These are phyloP conservation scores for Podaxis sp. DNA, from an alignment of 768 basidiomycete genomes.

Conservation along the genomic window DNA sequence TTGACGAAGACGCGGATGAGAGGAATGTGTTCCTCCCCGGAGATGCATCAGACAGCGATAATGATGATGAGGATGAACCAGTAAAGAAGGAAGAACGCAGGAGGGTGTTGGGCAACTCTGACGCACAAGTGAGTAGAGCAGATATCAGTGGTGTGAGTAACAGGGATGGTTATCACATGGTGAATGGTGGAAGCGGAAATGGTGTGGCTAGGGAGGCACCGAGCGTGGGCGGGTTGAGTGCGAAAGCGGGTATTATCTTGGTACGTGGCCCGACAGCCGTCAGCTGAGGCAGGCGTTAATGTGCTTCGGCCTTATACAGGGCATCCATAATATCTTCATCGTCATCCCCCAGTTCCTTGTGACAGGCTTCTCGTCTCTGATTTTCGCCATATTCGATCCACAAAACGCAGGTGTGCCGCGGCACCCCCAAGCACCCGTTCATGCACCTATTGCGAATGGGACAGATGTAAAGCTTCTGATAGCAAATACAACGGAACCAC, in stretches of 20 bases:
- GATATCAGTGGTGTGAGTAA: slow-evolving; percentile 28
- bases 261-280: slow-evolving; percentile 38
- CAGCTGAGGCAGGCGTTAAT: background rate
- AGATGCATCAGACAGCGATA: slow-evolving; percentile 28
- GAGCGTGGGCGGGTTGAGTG: slow-evolving; percentile 47
- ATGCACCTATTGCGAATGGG: slow-evolving; percentile 10
- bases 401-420: slow-evolving; percentile 40
- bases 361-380: slow-evolving; percentile 78
- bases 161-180: slow-evolving; percentile 30
- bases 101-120: slow-evolving; percentile 38
- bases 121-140: slow-evolving; percentile 48
- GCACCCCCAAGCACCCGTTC: slow-evolving; percentile 23
- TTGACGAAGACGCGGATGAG: slow-evolving; percentile 23
- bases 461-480: slow-evolving; percentile 8
- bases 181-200: slow-evolving; percentile 15
- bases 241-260: slow-evolving; percentile 87
- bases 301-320: slow-evolving; percentile 39
- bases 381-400: slow-evolving; percentile 86
- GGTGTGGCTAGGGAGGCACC: slow-evolving; percentile 7
- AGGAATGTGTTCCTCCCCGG: slow-evolving; percentile 27
- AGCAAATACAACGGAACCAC: slow-evolving; percentile 7
- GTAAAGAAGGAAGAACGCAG: slow-evolving; percentile 21
- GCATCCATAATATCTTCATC: slow-evolving; percentile 93
- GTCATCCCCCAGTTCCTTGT: slow-evolving; percentile 95
- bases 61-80: slow-evolving; percentile 25